A percentile compares a stretch with the other conserved stretches of the same genome.
These are phyloP conservation scores for Colletotrichum somersetense DNA, from an alignment of 2,329 filamentous ascomycete species.

Conservation along the genomic window DNA sequence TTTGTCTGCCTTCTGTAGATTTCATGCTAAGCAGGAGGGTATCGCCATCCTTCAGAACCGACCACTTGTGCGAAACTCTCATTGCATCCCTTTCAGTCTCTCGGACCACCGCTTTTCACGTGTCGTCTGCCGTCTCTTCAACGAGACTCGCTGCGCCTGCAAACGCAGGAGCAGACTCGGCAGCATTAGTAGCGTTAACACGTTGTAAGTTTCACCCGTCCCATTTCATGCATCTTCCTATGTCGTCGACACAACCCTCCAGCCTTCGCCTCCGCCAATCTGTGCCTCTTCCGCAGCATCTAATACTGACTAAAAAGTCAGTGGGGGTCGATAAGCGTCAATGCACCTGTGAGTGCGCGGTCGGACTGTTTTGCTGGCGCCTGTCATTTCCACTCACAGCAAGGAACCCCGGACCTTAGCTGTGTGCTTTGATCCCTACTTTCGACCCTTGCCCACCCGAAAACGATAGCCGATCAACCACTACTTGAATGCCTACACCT, in stretches of 20 bases:
- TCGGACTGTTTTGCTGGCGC: conserved; percentile 33
- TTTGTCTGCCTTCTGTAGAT: not conserved
- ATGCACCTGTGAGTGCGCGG: conserved; percentile 40
- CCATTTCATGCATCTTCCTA: conserved; percentile 41
- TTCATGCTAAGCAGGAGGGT: conserved; percentile 27
- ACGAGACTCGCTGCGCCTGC: conserved; percentile 24
- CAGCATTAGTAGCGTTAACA: conserved; percentile 10
- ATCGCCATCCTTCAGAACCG: conserved; percentile 16
- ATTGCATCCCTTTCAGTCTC: conserved; percentile 12
- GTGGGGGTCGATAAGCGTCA: conserved; percentile 39
- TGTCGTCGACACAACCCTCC: conserved; percentile 15
- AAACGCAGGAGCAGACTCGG: conserved; percentile 16
- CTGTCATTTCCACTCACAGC: conserved; percentile 38
- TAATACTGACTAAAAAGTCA: conserved; percentile 31
- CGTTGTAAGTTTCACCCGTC: conserved; percentile 33
- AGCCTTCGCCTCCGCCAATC: conserved; percentile 6
- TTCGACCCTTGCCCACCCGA: conserved; percentile 32
- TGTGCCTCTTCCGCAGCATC: conserved; percentile 31
- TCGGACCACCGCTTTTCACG: conserved; percentile 16
- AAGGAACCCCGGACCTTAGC: conserved; percentile 39
- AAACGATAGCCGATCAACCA: conserved; percentile 25
- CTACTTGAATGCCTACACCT: conserved; percentile 34
- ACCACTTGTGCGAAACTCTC: conserved; percentile 21
- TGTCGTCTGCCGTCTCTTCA: conserved; percentile 3
- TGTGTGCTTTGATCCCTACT: conserved; percentile 42